These are phyloP conservation scores for Westerdykella ornata DNA, from an alignment of 2,329 filamentous ascomycete genomes.

Conservation along the genomic window DNA sequence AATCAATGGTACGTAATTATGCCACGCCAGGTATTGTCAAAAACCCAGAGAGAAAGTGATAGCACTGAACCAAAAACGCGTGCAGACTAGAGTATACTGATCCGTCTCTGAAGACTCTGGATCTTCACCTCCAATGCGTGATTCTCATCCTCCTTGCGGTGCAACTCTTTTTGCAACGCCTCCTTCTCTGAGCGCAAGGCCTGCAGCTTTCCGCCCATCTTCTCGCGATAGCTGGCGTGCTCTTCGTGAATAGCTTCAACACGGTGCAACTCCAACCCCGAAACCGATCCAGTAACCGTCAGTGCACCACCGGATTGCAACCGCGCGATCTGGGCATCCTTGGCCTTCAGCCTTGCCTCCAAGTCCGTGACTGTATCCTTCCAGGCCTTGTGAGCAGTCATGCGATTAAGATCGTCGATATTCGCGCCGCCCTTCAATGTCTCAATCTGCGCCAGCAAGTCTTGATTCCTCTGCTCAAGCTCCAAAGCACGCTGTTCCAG, in stretches of 20 bases:
- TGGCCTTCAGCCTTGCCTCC: conserved; percentile 25
- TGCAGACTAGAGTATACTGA: conserved; percentile 11
- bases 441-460: conserved; percentile 29
- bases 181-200: conserved; percentile 39
- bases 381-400: conserved; percentile 34
- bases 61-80: too few relatives aligned
- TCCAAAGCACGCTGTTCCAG: conserved; percentile 41
- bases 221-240: conserved; percentile 35
- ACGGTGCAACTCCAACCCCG: conserved; percentile 25
- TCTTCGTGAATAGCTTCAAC: conserved; percentile 39
- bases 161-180: conserved; percentile 33
- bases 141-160: conserved; percentile 37
- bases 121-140: conserved; percentile 34
- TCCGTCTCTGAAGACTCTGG: conserved; percentile 26
- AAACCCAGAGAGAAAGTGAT: too few relatives aligned
- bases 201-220: conserved; percentile 33
- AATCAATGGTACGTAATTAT: too few relatives aligned
- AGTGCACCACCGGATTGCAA: conserved; percentile 6
- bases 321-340: conserved; percentile 25
- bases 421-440: conserved; percentile 21
- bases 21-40: too few relatives aligned
- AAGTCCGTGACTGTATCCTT: conserved; percentile 27
- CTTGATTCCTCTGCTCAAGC: conserved; percentile 37
- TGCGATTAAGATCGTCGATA: conserved; percentile 30
- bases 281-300: conserved; percentile 3